These are phyloP conservation scores for Acephala macrosclerotiorum DNA, from an alignment of 2,329 filamentous ascomycete genomes.

Conservation along the genomic window DNA sequence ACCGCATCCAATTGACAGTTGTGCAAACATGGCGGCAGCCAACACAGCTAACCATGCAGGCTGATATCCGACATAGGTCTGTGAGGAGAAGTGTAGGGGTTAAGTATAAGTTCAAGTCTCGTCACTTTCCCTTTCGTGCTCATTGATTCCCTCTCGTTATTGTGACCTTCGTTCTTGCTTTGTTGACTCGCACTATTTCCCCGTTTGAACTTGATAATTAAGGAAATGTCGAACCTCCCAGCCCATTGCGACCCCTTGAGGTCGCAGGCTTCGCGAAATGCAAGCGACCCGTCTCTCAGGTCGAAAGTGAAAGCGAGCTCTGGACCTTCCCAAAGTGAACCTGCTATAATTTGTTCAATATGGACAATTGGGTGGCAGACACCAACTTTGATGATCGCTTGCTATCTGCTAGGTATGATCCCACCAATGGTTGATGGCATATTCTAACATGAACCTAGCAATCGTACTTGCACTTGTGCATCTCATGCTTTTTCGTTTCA, in stretches of 20 bases:
- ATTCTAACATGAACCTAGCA: conserved; percentile 21
- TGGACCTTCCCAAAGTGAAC: conserved; percentile 21
- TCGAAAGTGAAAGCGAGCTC: neutral
- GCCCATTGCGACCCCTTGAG: neutral
- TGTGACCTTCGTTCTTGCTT: neutral
- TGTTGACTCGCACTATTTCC: neutral
- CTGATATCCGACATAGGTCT: neutral
- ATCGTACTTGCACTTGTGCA: conserved; percentile 30
- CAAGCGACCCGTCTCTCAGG: neutral
- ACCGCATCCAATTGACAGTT: too few species aligned
- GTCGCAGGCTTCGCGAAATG: neutral
- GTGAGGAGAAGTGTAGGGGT: too few species aligned
- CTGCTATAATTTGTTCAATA: conserved; percentile 30
- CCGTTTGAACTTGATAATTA: neutral
- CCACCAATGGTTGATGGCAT: neutral
- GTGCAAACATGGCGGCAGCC: neutral
- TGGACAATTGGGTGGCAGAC: conserved; percentile 38
- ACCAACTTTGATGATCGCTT: conserved; percentile 30
- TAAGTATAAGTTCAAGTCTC: too few species aligned
- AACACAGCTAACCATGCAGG: neutral
- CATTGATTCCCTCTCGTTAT: neutral
- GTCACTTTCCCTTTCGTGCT: neutral
- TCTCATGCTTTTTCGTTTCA: conserved; percentile 31
- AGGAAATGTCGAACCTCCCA: neutral
- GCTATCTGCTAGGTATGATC: conserved; percentile 31